These are phyloP conservation scores for Petasospora rhodanensis DNA, from an alignment of 1,139 yeast genomes.

Conservation along the genomic window DNA sequence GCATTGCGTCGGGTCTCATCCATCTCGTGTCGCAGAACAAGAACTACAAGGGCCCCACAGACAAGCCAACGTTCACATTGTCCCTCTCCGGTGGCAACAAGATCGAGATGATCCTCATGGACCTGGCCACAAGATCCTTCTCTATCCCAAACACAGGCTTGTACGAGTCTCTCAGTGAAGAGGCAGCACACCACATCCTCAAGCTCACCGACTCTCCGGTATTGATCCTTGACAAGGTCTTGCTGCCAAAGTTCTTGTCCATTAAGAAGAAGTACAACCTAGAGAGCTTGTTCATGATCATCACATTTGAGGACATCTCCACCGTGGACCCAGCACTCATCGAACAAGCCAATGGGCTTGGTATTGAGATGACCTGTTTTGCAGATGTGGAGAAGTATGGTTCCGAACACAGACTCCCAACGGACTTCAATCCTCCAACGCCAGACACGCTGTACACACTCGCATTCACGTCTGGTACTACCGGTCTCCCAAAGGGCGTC, in stretches of 20 bases:
- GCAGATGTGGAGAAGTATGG: slow-evolving; percentile 39
- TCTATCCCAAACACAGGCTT: slow-evolving; percentile 38
- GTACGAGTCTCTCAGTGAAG: slow-evolving; percentile 37
- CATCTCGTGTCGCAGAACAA: slow-evolving; percentile 32
- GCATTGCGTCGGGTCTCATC: slow-evolving; percentile 46
- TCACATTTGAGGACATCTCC: slow-evolving; percentile 37
- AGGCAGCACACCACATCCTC: slow-evolving; percentile 34
- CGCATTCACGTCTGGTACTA: slow-evolving; percentile 52
- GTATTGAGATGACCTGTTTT: slow-evolving; percentile 30
- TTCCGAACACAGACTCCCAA: slow-evolving; percentile 29
- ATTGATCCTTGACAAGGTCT: slow-evolving; percentile 31
- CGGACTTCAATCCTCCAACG: slow-evolving; percentile 34
- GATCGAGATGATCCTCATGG: slow-evolving; percentile 28
- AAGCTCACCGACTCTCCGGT: slow-evolving; percentile 35
- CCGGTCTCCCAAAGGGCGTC: slow-evolving; percentile 52
- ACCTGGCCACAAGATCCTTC: slow-evolving; percentile 35
- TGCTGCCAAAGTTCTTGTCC: slow-evolving; percentile 28
- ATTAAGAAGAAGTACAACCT: slow-evolving; percentile 24
- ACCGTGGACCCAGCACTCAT: slow-evolving; percentile 15
- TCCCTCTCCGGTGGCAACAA: slow-evolving; percentile 20
- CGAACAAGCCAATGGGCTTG: slow-evolving; percentile 8
- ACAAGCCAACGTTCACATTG: slow-evolving; percentile 20
- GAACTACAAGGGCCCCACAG: slow-evolving; percentile 20
- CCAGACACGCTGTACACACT: slow-evolving; percentile 43
- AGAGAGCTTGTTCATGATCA: slow-evolving; percentile 21